Conservation (phyloP, 345 rosid genomes). For the Eucalyptus lansdowneana region DNA sequence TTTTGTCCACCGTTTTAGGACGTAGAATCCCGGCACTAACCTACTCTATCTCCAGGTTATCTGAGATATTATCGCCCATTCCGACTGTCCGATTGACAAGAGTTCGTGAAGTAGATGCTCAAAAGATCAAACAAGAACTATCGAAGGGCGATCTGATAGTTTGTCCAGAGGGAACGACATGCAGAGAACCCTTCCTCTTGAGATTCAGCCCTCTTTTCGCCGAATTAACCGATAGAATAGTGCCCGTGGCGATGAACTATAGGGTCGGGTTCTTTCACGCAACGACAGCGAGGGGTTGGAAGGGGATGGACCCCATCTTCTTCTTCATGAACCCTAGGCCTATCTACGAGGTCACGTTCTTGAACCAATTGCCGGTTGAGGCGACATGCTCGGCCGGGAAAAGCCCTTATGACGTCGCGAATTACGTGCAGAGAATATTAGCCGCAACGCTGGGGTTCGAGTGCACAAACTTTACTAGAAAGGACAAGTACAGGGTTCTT, state of each 20-base stretch:
- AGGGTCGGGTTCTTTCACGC: conserved; percentile 51
- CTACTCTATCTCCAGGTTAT: conserved; percentile 61
- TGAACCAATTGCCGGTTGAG: conserved; percentile 26
- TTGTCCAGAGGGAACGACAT: conserved; percentile 42
- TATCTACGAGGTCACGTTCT: conserved; percentile 26
- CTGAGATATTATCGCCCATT: conserved; percentile 77
- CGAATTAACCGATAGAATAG: conserved; percentile 26
- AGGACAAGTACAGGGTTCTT: conserved; percentile 48
- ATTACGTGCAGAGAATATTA: conserved; percentile 34
- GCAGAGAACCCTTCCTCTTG: conserved; percentile 30
- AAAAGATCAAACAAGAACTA: conserved; percentile 38
- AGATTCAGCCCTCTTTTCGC: conserved; percentile 39
- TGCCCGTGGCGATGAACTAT: conserved; percentile 46
- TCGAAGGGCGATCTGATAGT: conserved; percentile 24
- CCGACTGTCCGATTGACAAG: conserved; percentile 74
- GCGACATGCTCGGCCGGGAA: conserved; percentile 26
- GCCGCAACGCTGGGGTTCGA: conserved; percentile 28
- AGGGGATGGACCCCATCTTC: conserved; percentile 27
- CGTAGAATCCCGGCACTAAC: conserved; percentile 84
- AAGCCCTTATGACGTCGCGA: conserved; percentile 70
- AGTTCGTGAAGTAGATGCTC: conserved; percentile 48
- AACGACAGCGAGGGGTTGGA: conserved; percentile 25
- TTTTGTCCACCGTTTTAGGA: conserved; percentile 48
- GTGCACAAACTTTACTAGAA: conserved; percentile 30
- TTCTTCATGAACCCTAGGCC: conserved; percentile 43